These are phyloP conservation scores for Fremontodendron californicum DNA, from an alignment of 345 rosid species.

Conservation along the genomic window DNA sequence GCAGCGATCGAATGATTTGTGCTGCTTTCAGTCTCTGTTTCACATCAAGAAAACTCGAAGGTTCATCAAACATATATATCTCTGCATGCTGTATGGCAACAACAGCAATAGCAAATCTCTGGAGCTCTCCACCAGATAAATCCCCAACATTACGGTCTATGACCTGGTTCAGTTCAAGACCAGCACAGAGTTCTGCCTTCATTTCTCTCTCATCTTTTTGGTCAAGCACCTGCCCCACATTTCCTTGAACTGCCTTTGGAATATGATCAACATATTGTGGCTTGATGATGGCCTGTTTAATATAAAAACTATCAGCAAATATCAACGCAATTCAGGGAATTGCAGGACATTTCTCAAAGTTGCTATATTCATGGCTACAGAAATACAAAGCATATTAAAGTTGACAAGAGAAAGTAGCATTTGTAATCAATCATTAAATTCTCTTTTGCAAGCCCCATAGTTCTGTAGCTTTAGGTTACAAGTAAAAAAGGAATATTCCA, in stretches of 20 bases:
- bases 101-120: slow-evolving; percentile 96
- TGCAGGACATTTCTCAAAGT: not conserved
- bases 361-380: not conserved
- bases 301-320: not conserved
- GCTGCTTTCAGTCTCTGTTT: slow-evolving; percentile 99
- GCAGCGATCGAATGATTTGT: slow-evolving; percentile 84
- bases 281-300: slow-evolving; percentile 79
- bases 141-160: slow-evolving; percentile 88
- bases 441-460: not conserved
- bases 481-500: not conserved
- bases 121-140: slow-evolving; percentile 98
- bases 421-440: not conserved
- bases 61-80: slow-evolving; percentile 99
- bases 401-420: not conserved
- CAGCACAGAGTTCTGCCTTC: slow-evolving; percentile 73
- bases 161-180: slow-evolving; percentile 90
- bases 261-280: slow-evolving; percentile 99
- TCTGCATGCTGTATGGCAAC: slow-evolving; percentile 97
- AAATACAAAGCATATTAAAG: not conserved
- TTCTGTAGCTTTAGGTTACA: not conserved
- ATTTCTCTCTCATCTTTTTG: slow-evolving; percentile 81
- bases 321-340: not conserved
- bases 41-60: slow-evolving; percentile 99
- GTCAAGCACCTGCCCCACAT: slow-evolving; percentile 91
- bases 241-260: slow-evolving; percentile 91